Base-by-base conservation (phyloP, 768 basidiomycete genomes). In the Trametes cinnabarina region DNA sequence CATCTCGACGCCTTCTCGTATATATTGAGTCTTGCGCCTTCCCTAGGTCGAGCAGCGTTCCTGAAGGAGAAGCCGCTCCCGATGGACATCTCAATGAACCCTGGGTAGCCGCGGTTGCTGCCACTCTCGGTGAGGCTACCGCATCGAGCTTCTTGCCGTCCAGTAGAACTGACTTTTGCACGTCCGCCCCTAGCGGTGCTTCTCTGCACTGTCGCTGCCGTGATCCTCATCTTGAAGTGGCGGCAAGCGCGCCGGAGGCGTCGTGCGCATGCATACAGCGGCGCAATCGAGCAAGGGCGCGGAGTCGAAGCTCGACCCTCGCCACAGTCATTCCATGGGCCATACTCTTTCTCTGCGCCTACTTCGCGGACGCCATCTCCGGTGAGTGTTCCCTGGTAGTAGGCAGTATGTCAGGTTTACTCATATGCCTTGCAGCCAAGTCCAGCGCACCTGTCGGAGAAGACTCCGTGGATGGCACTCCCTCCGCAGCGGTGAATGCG, bases 41-140 rank as follows among this genome's bases (percentile, higher is more conserved):
- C 12, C 11, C 9, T 15, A 39, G 37, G 5, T 15, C n/a, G 15
- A 39, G 15, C n/a, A 39, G n/a, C n/a, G 15, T 12, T 28, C 25
- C 44, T 2, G 51, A 58, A 10, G 51, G 51, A 40, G 58, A 62
- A 11, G 39, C 17, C 22, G 55, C 40, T 15, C 58, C 55, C 14
- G 57, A 60, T 15, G 66, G 66, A 10, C 68, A 68, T 43, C 47
- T 71, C 19, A 63, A 60, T n/a, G 51, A 58, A 17, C 55, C 64
- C 4, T 72, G 71, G 71, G 69, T 70, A 32, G 66, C 68, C 20
- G 71, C 65, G 20, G 66, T 72, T 5, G 65, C 65, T 3, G 63
- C 65, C 8, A 56, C 64, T 12, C 52, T 68, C 20, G 59, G 71
- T 71, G 43, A 20, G 67, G 58, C 41, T 30, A 14, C 25, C 12